phyloP scores from a whole-genome alignment of 192 early-diverging fungal genomes.

The Podila verticillata region DNA sequence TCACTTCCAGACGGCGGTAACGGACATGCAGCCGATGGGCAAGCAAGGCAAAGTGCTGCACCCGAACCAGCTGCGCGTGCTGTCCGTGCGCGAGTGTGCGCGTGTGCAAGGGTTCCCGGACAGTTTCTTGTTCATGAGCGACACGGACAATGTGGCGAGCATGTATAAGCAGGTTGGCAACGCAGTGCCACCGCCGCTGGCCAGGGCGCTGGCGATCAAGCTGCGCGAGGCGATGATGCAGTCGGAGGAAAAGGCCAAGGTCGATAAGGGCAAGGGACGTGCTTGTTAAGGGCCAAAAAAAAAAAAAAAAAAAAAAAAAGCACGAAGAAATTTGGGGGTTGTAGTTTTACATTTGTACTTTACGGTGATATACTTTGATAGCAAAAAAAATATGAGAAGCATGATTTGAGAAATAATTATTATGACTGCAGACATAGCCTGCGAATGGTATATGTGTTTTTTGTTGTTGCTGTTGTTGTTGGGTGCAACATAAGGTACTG shows the following conservation, averaged over 20 bases:
- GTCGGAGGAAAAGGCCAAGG: background rate
- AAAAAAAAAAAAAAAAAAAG: too few species aligned
- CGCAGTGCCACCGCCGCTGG: conserved; percentile 75
- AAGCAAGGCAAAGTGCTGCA: conserved; percentile 68
- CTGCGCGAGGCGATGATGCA: conserved; percentile 61
- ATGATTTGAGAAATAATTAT: too few species aligned
- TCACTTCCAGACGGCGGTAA: conserved; percentile 66
- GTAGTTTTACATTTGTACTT: too few species aligned
- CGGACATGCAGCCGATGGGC: conserved; percentile 69
- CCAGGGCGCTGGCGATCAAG: conserved; percentile 62
- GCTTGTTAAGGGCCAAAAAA: too few species aligned
- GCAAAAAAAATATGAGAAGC: too few species aligned
- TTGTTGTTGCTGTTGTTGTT: too few species aligned
- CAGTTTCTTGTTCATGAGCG: conserved; percentile 60
- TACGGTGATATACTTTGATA: too few species aligned
- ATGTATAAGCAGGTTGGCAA: conserved; percentile 77
- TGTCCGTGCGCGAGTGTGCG: conserved; percentile 71
- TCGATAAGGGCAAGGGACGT: too few species aligned
- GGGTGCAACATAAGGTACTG: too few species aligned
- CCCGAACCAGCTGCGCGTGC: conserved; percentile 67
- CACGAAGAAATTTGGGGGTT: too few species aligned
- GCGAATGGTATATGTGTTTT: too few species aligned
- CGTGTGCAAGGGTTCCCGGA: conserved; percentile 80
- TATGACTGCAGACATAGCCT: too few species aligned
- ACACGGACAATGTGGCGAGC: conserved; percentile 38